These are phyloP conservation scores for Colletotrichum theobromicola DNA, from an alignment of 2,329 filamentous ascomycete genomes.

Conservation along the genomic window DNA sequence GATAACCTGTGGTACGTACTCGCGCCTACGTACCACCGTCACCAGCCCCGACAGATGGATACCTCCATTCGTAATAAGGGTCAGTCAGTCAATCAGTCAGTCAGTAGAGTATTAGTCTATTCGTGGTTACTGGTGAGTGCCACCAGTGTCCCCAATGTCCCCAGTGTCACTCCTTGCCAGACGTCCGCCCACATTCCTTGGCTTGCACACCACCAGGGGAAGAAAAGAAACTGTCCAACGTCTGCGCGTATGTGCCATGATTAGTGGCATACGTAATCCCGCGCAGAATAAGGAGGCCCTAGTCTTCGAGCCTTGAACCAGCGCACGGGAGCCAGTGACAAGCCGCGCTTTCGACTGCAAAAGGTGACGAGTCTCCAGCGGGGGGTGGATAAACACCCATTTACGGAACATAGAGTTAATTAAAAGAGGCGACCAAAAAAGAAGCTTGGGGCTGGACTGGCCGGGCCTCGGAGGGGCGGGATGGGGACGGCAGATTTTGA, in stretches of 20 bases:
- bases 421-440: background rate
- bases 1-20: background rate
- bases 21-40: background rate
- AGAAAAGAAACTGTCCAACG: background rate
- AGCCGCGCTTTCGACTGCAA: background rate
- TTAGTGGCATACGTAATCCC: constrained; percentile 18
- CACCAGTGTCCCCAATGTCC: background rate
- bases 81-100: background rate
- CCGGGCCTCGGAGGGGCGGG: background rate
- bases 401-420: background rate
- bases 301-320: background rate
- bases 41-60: background rate
- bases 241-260: background rate
- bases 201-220: background rate
- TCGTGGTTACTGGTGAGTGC: background rate
- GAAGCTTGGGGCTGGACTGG: background rate
- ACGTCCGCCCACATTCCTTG: constrained; percentile 7
- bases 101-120: background rate
- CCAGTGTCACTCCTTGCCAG: background rate
- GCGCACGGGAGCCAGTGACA: background rate
- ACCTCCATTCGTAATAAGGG: background rate
- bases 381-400: background rate
- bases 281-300: background rate
- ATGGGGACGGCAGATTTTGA: background rate
- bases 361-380: background rate